Conservation (phyloP, 345 rosid species). For the Capsella bursapastoris region DNA sequence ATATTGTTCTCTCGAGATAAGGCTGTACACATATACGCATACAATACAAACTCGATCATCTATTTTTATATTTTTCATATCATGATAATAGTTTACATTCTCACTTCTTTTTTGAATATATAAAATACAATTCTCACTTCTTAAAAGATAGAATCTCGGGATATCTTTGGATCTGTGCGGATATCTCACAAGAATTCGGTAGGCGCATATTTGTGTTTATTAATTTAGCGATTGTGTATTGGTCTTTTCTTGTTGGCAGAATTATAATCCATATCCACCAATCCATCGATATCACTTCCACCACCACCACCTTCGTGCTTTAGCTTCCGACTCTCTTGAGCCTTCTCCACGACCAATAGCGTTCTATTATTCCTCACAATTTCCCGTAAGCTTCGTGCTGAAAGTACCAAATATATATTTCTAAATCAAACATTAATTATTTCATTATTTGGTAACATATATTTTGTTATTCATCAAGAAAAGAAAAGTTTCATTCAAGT, state of each 20-base stretch:
- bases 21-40: slow-evolving; percentile 6
- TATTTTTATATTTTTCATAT: background rate
- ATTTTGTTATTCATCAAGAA: background rate
- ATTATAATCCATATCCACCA: slow-evolving; percentile 47
- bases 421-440: background rate
- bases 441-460: background rate
- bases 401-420: background rate
- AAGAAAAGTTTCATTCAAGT: background rate
- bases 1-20: background rate
- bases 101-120: background rate
- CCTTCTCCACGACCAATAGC: slow-evolving; percentile 30
- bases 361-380: slow-evolving; percentile 24
- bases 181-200: slow-evolving; percentile 41
- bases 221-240: slow-evolving; percentile 37
- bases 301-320: slow-evolving; percentile 36
- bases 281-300: slow-evolving; percentile 42
- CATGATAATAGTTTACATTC: slow-evolving; percentile 28
- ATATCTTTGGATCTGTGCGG: slow-evolving; percentile 37
- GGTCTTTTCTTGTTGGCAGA: slow-evolving; percentile 47
- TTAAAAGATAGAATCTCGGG: slow-evolving; percentile 36
- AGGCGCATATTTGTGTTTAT: background rate
- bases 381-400: slow-evolving; percentile 33
- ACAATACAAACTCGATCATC: slow-evolving; percentile 25
- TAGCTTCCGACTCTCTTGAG: slow-evolving; percentile 28
- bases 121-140: background rate